These are phyloP conservation scores for Austroboletus festivus DNA, from an alignment of 768 basidiomycete genomes.

Conservation along the genomic window DNA sequence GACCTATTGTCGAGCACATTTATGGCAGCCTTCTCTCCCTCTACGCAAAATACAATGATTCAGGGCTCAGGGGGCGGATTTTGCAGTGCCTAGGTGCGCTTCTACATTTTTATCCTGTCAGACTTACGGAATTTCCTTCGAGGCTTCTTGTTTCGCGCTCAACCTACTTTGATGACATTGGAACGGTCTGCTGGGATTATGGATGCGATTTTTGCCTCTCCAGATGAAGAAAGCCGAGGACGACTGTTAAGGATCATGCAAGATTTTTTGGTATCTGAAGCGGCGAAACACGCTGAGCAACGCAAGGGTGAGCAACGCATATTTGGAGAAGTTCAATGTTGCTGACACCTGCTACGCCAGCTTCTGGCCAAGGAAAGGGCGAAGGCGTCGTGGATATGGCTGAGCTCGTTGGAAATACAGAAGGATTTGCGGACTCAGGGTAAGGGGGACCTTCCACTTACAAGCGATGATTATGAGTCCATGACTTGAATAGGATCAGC, in stretches of 20 bases:
- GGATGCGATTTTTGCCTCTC: constrained; percentile 81
- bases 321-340: neutral
- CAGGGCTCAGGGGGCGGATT: constrained; percentile 62
- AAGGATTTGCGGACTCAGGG: constrained; percentile 97
- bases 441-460: constrained; percentile 36
- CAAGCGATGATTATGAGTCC: neutral
- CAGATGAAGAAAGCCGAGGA: constrained; percentile 68
- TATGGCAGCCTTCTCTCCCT: constrained; percentile 70
- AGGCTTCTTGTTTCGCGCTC: constrained; percentile 92
- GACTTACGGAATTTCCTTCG: constrained; percentile 1
- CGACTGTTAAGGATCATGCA: constrained; percentile 85
- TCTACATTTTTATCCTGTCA: neutral
- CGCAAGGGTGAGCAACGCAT: constrained; percentile 52
- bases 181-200: constrained; percentile 78
- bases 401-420: constrained; percentile 91
- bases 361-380: constrained; percentile 18
- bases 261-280: constrained; percentile 84
- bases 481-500: constrained; percentile 62
- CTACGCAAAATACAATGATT: constrained; percentile 62
- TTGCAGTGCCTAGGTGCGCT: constrained; percentile 80
- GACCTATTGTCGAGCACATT: constrained; percentile 78
- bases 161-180: constrained; percentile 86
- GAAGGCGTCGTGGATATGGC: constrained; percentile 75
- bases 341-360: constrained; percentile 5
- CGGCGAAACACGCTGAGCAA: constrained; percentile 68